Base-by-base conservation (phyloP, 345 rosid species). In the Euclidium syriacum region DNA sequence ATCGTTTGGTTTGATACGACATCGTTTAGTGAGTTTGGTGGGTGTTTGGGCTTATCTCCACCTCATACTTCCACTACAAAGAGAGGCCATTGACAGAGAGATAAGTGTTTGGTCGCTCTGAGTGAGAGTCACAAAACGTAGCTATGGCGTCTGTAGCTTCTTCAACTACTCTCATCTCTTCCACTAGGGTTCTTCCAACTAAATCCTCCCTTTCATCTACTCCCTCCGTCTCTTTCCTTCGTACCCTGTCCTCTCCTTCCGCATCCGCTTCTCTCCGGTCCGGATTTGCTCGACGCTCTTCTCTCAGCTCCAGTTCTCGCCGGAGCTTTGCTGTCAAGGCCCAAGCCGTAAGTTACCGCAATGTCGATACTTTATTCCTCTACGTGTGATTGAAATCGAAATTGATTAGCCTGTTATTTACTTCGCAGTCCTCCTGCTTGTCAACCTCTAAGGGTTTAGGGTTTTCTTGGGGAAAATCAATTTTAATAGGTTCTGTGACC, bases 121-220 rank as follows among this genome's bases (percentile, higher is more conserved):
- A 33, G 22, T 7, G 34, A 38, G 49, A 29, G 52, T 58, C 56
- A 43, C 56, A 29, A 33, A 59, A 52, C 50, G 68, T 27, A 8
- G 32, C 72, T 44, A 88, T 86, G 96, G 92, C 96, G 40, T 80
- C 84, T 83, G 48, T 90, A 15, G 83, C 91, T 61, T 67, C 86
- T 55, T 68, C 95, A 11, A 52, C 92, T 19, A 49, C 83, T 64
- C 79, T 87, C 48, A 32, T 84, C 70, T 78, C 87, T 74, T 77
- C 79, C 49, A 52, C 90, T 8, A 48, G 72, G 56, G 72, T 52
- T 46, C 56, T 72, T 38, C 72, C 81, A 29, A 20, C 68, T 68
- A 72, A 71, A 43, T 60, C 86, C 51, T 48, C 59, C 25, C 55
- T 75, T 30, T 24, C 86, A 12, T 34, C 78, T n/a, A n/a, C n/a